Evolutionary conservation across 805 yeast genomes (phyloP).

Genomic region (Nakazawaea molendinolei): DNA sequence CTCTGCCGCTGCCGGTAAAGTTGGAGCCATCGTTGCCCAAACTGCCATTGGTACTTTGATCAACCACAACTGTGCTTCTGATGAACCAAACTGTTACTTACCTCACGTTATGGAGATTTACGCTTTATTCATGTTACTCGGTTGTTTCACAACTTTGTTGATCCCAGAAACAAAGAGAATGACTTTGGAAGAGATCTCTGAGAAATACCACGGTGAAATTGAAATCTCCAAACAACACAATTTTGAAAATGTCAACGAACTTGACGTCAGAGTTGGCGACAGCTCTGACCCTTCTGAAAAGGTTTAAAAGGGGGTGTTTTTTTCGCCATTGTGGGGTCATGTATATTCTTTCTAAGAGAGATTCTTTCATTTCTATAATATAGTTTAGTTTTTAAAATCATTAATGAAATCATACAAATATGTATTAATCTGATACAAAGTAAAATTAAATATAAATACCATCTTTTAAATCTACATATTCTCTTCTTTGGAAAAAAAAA

Average conservation of each 20-base stretch:
- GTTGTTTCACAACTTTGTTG: constrained; percentile 57
- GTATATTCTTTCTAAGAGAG: background rate
- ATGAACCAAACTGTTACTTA: constrained; percentile 65
- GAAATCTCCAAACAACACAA: constrained; percentile 35
- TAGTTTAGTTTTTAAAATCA: background rate
- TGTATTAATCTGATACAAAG: too few species aligned
- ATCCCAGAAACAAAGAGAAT: constrained; percentile 89
- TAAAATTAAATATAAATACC: too few species aligned
- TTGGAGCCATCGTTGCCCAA: constrained; percentile 91
- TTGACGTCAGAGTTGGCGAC: constrained; percentile 6
- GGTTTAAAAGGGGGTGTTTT: background rate
- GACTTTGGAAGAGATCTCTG: constrained; percentile 80
- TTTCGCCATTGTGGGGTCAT: too few species aligned
- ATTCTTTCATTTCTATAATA: background rate
- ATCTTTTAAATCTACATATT: too few species aligned
- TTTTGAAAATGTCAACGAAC: background rate
- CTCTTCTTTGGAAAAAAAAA: too few species aligned
- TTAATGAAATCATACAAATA: too few species aligned
- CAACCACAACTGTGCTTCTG: constrained; percentile 67
- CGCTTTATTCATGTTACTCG: constrained; percentile 85
- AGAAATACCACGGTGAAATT: constrained; percentile 77
- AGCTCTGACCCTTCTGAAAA: constrained; percentile 9
- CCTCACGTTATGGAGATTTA: constrained; percentile 92
- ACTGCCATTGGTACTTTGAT: constrained; percentile 80
- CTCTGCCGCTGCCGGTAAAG: constrained; percentile 87